Base-by-base conservation (phyloP, 208 protist genomes). In the Leishmania tropica region DNA sequence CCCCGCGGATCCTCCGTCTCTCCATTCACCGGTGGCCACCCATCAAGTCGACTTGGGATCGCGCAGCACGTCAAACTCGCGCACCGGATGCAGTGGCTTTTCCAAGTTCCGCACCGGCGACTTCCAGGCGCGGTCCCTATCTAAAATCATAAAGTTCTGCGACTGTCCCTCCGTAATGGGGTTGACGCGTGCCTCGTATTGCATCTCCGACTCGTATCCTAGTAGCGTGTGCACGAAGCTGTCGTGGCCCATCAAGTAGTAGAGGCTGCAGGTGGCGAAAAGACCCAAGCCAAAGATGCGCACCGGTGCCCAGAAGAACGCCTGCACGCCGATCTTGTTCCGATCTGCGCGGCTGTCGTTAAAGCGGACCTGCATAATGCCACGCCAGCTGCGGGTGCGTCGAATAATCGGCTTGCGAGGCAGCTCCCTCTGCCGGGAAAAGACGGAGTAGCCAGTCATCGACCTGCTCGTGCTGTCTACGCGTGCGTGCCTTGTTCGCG, bases 141-240 rank as follows among this genome's bases (percentile, higher is more conserved):
- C 94, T 3, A 96, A 56, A 24, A 85, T 74, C 77, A 87, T 89
- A n/a, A 67, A 89, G 51, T 81, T 84, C 62, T 84, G 81, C 51
- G 53, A 56, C 2, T 78, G 45, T 28, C 67, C 79, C 42, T 85
- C 70, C 15, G 58, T 65, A 11, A 88, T 78, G 21, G 93, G 95
- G 77, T 98, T 96, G 37, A 96, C 95, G 56, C 90, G 89, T 21
- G 87, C 77, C 87, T 98, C 95, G 78, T 96, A 96, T 81, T 95
- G 88, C 92, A 96, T 96, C 85, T 98, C 95, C 35, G 92, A 96
- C 89, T 98, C 95, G 78, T 96, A 98, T 11, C 95, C 95, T 37
- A 96, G 83, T 45, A 98, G 73, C 13, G 82, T 92, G 76, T 98
- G 93, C 77, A 96, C 82, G 80, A 98, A 98, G 54, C 81, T 45